Evolutionary conservation across 139 green algal species (phyloP).

Genomic region (Chlorella sp.): DNA sequence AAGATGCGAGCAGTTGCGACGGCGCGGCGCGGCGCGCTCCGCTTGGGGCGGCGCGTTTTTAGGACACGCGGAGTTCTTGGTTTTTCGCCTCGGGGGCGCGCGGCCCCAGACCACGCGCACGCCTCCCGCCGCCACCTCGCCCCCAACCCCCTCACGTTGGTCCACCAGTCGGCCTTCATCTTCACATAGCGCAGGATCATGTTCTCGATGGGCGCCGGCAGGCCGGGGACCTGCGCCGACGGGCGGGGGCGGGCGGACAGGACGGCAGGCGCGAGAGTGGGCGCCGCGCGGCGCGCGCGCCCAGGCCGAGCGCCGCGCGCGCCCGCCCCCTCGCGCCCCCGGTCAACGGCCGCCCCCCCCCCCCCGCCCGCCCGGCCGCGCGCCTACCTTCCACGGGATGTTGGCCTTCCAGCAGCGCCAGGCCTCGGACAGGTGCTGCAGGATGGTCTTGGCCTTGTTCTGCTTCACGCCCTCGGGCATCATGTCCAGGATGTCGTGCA

Average conservation of each 20-base stretch:
- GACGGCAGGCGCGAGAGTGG: background rate
- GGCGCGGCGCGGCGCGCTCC: no score
- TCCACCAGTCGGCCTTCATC: constrained; percentile 99
- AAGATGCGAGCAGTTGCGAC: no score
- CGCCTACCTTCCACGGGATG: constrained; percentile 94
- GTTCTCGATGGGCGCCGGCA: constrained; percentile 98
- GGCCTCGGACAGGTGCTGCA: constrained; percentile 99
- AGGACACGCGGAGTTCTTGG: no score
- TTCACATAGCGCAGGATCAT: constrained; percentile 99
- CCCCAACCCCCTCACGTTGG: no score
- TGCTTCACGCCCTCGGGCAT: constrained; percentile 97
- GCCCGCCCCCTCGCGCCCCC: background rate
- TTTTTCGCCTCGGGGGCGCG: no score
- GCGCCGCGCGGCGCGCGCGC: no score
- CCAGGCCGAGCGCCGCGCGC: background rate
- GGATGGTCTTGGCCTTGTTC: constrained; percentile 96
- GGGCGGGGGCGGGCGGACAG: background rate
- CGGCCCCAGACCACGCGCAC: no score
- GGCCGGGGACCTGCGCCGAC: constrained; percentile 72
- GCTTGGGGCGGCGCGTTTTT: no score
- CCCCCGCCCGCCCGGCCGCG: background rate
- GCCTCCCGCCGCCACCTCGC: no score
- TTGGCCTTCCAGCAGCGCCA: constrained; percentile 99
- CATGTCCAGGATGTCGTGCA: constrained; percentile 99
- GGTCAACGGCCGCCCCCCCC: background rate